Evolutionary conservation across 495 filamentous ascomycete species (phyloP).

Genomic region (Friedmanniomyces endolithicus): DNA sequence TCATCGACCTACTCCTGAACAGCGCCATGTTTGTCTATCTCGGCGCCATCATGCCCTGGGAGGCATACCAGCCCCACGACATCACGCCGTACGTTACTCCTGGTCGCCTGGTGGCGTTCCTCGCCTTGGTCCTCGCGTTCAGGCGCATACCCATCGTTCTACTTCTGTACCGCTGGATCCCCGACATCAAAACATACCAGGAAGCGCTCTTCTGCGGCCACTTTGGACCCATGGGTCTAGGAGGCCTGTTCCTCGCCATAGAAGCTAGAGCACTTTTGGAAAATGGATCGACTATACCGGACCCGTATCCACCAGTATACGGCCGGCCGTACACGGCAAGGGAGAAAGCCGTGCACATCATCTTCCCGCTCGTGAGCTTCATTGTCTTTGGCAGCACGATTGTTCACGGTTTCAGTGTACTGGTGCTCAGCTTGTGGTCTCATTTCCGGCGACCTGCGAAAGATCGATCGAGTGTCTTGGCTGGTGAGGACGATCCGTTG

Average conservation of each 20-base stretch:
- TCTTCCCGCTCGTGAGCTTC: constrained; percentile 41
- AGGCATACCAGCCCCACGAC: constrained; percentile 26
- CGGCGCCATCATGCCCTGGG: constrained; percentile 39
- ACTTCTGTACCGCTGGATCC: constrained; percentile 32
- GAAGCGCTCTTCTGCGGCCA: constrained; percentile 42
- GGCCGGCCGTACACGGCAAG: constrained; percentile 14
- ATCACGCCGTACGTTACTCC: constrained; percentile 29
- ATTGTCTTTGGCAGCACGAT: constrained; percentile 37
- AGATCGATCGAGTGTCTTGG: constrained; percentile 26
- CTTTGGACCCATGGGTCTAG: constrained; percentile 43
- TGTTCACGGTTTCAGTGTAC: constrained; percentile 37
- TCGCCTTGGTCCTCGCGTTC: constrained; percentile 35
- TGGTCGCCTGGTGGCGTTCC: constrained; percentile 30
- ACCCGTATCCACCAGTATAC: constrained; percentile 29
- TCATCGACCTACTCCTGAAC: constrained; percentile 40
- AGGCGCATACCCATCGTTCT: constrained; percentile 38
- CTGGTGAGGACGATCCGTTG: constrained; percentile 33
- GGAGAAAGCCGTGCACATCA: constrained; percentile 28
- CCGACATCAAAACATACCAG: constrained; percentile 33
- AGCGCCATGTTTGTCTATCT: constrained; percentile 40
- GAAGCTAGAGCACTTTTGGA: constrained; percentile 39
- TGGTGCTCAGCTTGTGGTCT: constrained; percentile 32
- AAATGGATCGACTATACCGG: constrained; percentile 28
- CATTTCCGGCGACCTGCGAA: constrained; percentile 32
- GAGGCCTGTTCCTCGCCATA: constrained; percentile 40